Base-by-base conservation (phyloP, 2,329 filamentous ascomycete genomes). In the Colletotrichum abscissum region DNA sequence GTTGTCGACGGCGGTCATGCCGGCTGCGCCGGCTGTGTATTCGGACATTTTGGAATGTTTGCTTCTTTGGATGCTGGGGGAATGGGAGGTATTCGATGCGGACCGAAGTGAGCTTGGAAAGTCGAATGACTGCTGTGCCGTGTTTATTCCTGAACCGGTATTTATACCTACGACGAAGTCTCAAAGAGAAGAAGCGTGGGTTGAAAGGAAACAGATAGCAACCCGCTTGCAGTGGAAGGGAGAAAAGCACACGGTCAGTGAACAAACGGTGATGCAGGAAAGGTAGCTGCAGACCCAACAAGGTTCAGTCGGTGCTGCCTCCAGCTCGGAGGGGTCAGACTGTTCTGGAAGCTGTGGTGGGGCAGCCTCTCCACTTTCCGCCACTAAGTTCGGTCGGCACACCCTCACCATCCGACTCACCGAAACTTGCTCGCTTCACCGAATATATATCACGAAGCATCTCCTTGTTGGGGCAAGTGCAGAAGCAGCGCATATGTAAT, bases 1-100 rank as follows among this genome's bases (percentile, higher is more conserved):
- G 9, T 83, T 85, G 33, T 89, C 84, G 70, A 94, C 87, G 69
- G 94, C 88, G 49, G 87, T 86, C 63, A 97, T 85, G 78, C 95
- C 95, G 74, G 88, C 79, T 54, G 87, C 83, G 77, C 86, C 90
- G n/a, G 85, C 77, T 1, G 82, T 85, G 73, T 85, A 83, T 75
- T 87, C 80, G 6, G 88, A 88, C 88, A 92, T 92, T 46, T 33
- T 79, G 56, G 38, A 33, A 63, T 54, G 19, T n/a, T 63, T 14
- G 38, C 14, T 26, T 14, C 35, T 8, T 24, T 26, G 33, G 38
- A 22, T 63, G 24, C 24, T 42, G 16, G 3, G 54, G 49, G 28
- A 16, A 22, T n/a, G 30, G 35, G 22, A n/a, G 16, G 19, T 22
- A 4, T 42, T 28, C 16, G 28, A 64, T 4, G 14, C 3, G 14